Evolutionary conservation across 2,329 filamentous ascomycete species (phyloP), one percentile per base, ranked within the genome.

Genomic region (Hypoxylon sp.): DNA sequence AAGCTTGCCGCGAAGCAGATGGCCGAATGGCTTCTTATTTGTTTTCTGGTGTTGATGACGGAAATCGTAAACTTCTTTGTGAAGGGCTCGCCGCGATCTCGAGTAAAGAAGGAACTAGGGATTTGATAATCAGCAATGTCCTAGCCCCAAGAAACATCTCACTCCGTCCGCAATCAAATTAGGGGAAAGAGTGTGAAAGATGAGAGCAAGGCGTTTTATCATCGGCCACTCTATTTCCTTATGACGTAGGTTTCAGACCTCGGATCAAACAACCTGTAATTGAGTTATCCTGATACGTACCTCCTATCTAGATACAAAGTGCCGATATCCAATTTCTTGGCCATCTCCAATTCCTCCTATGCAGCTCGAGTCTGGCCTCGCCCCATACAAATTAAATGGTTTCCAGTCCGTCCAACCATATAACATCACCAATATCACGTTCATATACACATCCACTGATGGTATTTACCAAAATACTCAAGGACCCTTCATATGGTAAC

Each of bases 351-450:
- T 35, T 19, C 13, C 24, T 48, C 31, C 31, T 44, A 47, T 53
- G 24, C 17, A 32, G 47, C 47, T 46, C 5, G 32, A 50, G 58
- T 55, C 58, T 58, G 15, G 58, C 17, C 64, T 42, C 47, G 8
- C 27, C 52, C 27, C 8, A n/a, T 37, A 35, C 11, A 32, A 15
- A 58, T 19, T 58, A 11, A 39, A 37, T 44, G 44, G 24, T 31
- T 29, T 2, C 44, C 8, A 21, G 44, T 19, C 44, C 19, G 17
- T 39, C 21, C 21, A 50, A n/a, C 39, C 17, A 21, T 11, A 19
- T 21, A 19, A 13, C 8, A 44, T 10, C 39, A 44, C 7, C 7
- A 13, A 44, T 17, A 21, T 44, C 6, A 11, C 7, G 19, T 24
- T 6, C 8, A 11, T 2, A 27, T 47, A 35, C 21, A 44, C 24